Percentiles rank a stretch among this genome's conserved stretches.
phyloP scores from a whole-genome alignment of 2,329 filamentous ascomycete species.

The Sclerotinia spermophila region DNA sequence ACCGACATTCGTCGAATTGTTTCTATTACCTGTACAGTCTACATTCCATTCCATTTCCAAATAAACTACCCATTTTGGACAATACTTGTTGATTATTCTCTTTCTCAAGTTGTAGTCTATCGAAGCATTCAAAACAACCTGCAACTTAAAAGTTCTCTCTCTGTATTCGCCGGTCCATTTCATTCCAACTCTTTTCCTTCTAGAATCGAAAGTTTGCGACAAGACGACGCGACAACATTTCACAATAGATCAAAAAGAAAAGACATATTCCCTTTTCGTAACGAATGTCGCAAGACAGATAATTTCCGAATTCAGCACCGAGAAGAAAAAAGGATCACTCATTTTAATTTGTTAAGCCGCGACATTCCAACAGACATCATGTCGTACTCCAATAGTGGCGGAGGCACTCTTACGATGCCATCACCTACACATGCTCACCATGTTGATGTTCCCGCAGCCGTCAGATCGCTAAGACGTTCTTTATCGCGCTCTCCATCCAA shows the following conservation, averaged over 20 bases:
- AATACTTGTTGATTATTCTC: conserved; percentile 13
- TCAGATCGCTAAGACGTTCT: conserved; percentile 80
- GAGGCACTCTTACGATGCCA: conserved; percentile 79
- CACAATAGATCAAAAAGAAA: neutral
- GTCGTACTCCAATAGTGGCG: conserved; percentile 57
- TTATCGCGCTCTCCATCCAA: conserved; percentile 93
- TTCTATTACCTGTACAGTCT: conserved; percentile 11
- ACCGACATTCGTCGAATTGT: conserved; percentile 8
- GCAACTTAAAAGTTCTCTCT: conserved; percentile 14
- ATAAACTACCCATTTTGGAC: conserved; percentile 15
- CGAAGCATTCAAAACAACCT: conserved; percentile 43
- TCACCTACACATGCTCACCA: conserved; percentile 81
- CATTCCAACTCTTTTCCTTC: neutral
- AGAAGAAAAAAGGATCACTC: neutral
- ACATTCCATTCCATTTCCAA: conserved; percentile 16
- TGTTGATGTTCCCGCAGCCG: conserved; percentile 76
- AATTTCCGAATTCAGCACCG: conserved; percentile 14
- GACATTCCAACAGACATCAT: conserved; percentile 40
- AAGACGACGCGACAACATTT: neutral
- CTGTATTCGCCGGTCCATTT: conserved; percentile 7
- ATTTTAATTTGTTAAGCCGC: conserved; percentile 20
- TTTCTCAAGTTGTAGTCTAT: conserved; percentile 11
- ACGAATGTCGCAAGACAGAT: conserved; percentile 17
- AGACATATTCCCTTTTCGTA: conserved; percentile 17
- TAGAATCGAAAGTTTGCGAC: neutral